Evolutionary conservation across 305 asterid species (phyloP), one percentile per base, ranked within the genome.

Genomic region (Fraxinus greggii): DNA sequence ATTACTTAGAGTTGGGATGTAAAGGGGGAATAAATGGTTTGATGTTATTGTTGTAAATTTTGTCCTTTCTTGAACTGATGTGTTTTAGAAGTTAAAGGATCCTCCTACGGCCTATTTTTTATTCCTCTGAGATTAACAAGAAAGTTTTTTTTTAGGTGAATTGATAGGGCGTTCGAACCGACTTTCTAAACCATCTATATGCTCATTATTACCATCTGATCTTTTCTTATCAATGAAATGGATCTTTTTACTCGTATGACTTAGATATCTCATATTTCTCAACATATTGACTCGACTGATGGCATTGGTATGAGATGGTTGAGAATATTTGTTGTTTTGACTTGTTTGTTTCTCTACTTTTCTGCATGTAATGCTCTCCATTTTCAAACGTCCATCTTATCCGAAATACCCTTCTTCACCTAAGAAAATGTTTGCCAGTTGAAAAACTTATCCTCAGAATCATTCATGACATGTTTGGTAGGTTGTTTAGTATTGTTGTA

Each of bases 1-100:
- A 69, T 63, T 33, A 76, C 26, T 78, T 54, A 23, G 45, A 76
- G 78, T 80, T 80, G 75, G 86, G 84, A 36, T 77, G 75, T 86
- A 72, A 73, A 69, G 85, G 61, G 81, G 54, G 78, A 7, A 28
- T 29, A 78, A 69, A 35, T 77, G 72, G 77, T 84, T 72, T 29
- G 42, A 5, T 31, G 29, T 63, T 63, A 17, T 31, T 70, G 75
- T 69, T 69, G 42, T 70, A 70, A 4, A 21, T 70, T 31, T 5
- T 1, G 75, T 38, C 10, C 75, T 31, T 70, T 31, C 75, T 28
- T 31, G 23, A 69, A 15, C 21, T 29, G 33, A 69, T 5, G 75
- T 69, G 38, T 13, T 31, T 69, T 29, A 31, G 75, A 1, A 28
- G 75, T 15, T 31, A 12, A 28, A 69, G 15, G 75, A 31, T 23